Evolutionary conservation across 139 green algal species (phyloP).

Genomic region (Limnomonas spitsbergensis): DNA sequence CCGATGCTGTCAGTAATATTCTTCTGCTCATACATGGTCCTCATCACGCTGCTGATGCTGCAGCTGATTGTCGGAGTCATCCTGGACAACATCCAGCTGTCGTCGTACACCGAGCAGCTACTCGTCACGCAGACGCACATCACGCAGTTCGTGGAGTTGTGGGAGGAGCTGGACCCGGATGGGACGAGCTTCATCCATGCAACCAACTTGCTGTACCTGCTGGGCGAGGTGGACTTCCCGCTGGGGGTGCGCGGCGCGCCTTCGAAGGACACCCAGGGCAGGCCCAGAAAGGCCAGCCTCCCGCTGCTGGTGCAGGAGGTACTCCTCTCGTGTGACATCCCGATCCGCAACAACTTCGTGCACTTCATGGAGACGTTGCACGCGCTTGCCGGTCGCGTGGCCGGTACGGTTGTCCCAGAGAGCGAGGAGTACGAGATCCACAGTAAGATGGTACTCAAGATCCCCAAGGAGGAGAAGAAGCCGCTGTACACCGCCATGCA

Average conservation of each 20-base stretch:
- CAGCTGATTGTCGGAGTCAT: conserved; percentile 73
- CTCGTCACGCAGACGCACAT: neutral
- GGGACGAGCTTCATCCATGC: neutral
- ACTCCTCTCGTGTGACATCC: conserved; percentile 52
- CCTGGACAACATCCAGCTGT: conserved; percentile 54
- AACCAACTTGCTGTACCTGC: neutral
- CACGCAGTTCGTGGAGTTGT: conserved; percentile 23
- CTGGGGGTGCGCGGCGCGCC: conserved; percentile 17
- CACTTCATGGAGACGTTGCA: conserved; percentile 64
- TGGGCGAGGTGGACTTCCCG: neutral
- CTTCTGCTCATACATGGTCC: conserved; percentile 66
- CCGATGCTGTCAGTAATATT: conserved; percentile 49
- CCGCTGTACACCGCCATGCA: neutral
- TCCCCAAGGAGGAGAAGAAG: conserved; percentile 14
- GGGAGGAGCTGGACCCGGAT: conserved; percentile 4
- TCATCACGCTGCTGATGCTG: conserved; percentile 68
- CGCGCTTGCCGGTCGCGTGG: conserved; percentile 54
- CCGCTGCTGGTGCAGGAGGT: conserved; percentile 26
- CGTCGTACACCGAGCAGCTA: neutral
- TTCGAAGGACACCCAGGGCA: no score
- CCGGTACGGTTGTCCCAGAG: conserved; percentile 35
- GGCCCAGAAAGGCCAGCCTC: no score
- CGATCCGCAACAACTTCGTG: conserved; percentile 22
- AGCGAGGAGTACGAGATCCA: conserved; percentile 20
- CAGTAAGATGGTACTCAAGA: neutral